Evolutionary conservation across 2,329 filamentous ascomycete genomes (phyloP), one percentile per base, ranked within the genome.

Genomic region (Botrytis aclada): DNA sequence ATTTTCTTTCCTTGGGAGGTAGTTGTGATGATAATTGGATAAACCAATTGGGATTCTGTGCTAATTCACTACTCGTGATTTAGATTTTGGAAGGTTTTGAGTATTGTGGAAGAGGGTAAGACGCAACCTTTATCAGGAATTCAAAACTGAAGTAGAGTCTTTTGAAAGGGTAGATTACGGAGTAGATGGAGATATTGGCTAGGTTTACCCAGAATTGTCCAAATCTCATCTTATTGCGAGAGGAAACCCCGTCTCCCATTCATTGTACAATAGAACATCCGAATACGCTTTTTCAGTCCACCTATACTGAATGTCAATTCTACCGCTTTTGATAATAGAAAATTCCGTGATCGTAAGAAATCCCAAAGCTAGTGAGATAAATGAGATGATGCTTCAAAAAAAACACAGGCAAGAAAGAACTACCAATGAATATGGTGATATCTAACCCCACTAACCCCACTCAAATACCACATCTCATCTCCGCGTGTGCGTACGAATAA

Each of bases 401-500:
- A 47, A 6, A 10, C 10, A 47, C 20, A 22, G 45, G 45, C 20
- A 47, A 2, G 43, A 22, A 22, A 45, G 43, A 45, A 45, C 18
- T 45, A 45, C 43, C 43, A 22, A 45, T 10, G 10, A 14, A 51
- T n/a, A 25, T 51, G 47, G 4, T 51, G 22, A 51, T 25, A 25
- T 51, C 4, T 25, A 51, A 1, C 22, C 45, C 47, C 47, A 51
- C 47, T 25, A 54, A 54, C 51, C n/a, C 51, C 51, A 54, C n/a
- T 54, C 51, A 54, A 29, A 29, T 29, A 5, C 3, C 16, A 54
- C 14, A 16, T 8, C n/a, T 29, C 47, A n/a, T 16, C 10, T n/a
- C 4, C 0, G 16, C 0, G 6, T n/a, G 0, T 12, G 1, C 4
- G 1, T 14, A 51, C 9, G 2, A 16, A n/a, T 0, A 61, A 9